Conservation (phyloP, 164 flowering plant genomes). For the Pachysandra terminalis region DNA sequence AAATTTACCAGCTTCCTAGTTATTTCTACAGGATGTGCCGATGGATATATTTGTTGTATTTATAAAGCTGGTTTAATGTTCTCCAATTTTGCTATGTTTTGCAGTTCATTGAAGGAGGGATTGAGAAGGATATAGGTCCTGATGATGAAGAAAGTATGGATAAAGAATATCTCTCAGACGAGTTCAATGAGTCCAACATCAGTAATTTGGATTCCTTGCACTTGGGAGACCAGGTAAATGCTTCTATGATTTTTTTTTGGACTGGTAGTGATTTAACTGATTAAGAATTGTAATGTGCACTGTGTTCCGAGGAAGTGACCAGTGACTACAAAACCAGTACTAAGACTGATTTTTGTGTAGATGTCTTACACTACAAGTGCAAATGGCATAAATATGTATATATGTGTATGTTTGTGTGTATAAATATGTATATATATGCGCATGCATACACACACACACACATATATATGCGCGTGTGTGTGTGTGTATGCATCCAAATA, state of each 20-base stretch:
- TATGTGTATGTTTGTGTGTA: too few relatives aligned
- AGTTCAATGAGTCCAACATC: slow-evolving; percentile 8
- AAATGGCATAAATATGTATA: too few relatives aligned
- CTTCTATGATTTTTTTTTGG: not conserved
- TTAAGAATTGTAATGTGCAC: not conserved
- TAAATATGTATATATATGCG: too few relatives aligned
- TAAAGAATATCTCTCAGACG: slow-evolving; percentile 9
- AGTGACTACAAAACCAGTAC: not conserved
- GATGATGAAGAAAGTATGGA: slow-evolving; percentile 18
- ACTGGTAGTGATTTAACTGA: too few relatives aligned
- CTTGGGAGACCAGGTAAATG: slow-evolving; percentile 21
- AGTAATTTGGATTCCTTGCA: slow-evolving; percentile 17
- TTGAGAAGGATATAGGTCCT: slow-evolving; percentile 11
- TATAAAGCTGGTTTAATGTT: not conserved
- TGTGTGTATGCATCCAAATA: too few relatives aligned
- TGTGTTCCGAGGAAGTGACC: not conserved
- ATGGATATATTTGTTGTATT: too few relatives aligned
- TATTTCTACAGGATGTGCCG: not conserved
- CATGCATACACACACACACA: too few relatives aligned
- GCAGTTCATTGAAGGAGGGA: slow-evolving; percentile 26
- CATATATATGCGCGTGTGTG: too few relatives aligned
- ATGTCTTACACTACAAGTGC: too few relatives aligned
- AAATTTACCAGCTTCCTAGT: not conserved
- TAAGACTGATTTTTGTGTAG: too few relatives aligned
- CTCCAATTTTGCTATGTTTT: not conserved